Percentiles rank a stretch among this genome's conserved stretches.
Conservation (phyloP, 768 basidiomycete species). For the Pilatotrama ljubarskyi region DNA sequence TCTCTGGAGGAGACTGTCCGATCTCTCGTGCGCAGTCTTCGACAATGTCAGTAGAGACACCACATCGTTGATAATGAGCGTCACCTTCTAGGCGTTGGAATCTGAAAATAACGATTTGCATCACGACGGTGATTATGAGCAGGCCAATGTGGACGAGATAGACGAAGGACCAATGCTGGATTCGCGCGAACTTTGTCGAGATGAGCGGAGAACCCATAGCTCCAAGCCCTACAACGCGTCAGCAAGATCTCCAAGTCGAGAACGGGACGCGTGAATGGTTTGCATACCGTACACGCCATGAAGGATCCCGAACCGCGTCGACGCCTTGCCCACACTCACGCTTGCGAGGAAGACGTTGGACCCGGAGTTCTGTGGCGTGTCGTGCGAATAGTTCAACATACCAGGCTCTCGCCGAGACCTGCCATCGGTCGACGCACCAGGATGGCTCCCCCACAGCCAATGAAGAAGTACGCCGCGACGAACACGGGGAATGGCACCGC, state of each 20-base stretch:
- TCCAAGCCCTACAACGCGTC: slow-evolving; percentile 30
- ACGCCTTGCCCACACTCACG: slow-evolving; percentile 47
- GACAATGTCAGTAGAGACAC: neutral
- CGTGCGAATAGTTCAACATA: neutral
- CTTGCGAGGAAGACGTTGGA: slow-evolving; percentile 69
- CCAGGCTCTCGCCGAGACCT: too few relatives aligned
- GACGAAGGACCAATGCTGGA: slow-evolving; percentile 42
- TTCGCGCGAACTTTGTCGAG: slow-evolving; percentile 48
- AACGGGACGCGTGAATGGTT: too few relatives aligned
- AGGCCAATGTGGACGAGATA: slow-evolving; percentile 40
- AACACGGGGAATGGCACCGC: slow-evolving; percentile 67
- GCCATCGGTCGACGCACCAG: neutral
- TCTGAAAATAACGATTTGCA: slow-evolving; percentile 27
- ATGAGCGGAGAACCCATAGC: slow-evolving; percentile 52
- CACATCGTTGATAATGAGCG: neutral
- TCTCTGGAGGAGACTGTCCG: slow-evolving; percentile 46
- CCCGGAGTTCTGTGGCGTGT: slow-evolving; percentile 57
- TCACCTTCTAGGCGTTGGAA: slow-evolving; percentile 32
- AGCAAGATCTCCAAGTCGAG: neutral
- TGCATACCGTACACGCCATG: slow-evolving; percentile 54
- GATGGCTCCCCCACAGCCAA: slow-evolving; percentile 45
- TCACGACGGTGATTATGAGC: slow-evolving; percentile 18
- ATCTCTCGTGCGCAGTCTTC: slow-evolving; percentile 56
- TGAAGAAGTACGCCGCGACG: slow-evolving; percentile 46
- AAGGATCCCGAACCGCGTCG: slow-evolving; percentile 53